A percentile compares a stretch with the other conserved stretches of the same genome.
Conservation (phyloP, 148 eudicot genomes). For the Arctostaphylos glauca region DNA sequence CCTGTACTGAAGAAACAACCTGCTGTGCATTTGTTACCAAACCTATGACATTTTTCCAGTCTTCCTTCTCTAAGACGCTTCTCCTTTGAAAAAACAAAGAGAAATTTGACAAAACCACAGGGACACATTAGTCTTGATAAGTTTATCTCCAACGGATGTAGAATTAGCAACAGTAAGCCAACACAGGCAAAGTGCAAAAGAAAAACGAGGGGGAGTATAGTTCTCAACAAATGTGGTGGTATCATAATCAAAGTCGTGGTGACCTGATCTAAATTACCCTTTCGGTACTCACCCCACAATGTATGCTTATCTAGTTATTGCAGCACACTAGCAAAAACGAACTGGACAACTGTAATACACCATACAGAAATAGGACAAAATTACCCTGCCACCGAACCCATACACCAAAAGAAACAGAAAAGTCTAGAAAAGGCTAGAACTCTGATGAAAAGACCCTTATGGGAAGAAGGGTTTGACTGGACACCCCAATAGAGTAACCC, state of each 20-base stretch:
- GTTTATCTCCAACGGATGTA: neutral
- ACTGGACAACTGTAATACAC: neutral
- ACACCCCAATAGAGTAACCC: neutral
- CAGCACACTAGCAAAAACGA: neutral
- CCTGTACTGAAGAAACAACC: conserved; percentile 83
- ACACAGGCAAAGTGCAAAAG: neutral
- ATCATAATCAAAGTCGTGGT: neutral
- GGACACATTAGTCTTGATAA: neutral
- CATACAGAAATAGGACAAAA: neutral
- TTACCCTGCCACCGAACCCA: neutral
- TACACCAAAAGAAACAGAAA: neutral
- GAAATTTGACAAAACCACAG: conserved; percentile 1
- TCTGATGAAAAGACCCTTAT: neutral
- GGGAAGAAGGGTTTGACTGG: conserved; percentile 6
- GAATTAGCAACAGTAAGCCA: neutral
- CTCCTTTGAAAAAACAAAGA: conserved; percentile 41
- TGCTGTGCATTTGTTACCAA: conserved; percentile 83
- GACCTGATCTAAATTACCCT: neutral
- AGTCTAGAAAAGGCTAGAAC: no score
- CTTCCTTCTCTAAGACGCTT: conserved; percentile 68
- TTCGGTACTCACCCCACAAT: neutral
- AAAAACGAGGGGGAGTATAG: neutral
- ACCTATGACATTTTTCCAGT: conserved; percentile 69
- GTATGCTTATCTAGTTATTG: neutral
- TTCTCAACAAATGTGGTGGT: neutral